Base-by-base conservation (phyloP, 2,329 filamentous ascomycete genomes). In the Teratosphaeria nubilosa region DNA sequence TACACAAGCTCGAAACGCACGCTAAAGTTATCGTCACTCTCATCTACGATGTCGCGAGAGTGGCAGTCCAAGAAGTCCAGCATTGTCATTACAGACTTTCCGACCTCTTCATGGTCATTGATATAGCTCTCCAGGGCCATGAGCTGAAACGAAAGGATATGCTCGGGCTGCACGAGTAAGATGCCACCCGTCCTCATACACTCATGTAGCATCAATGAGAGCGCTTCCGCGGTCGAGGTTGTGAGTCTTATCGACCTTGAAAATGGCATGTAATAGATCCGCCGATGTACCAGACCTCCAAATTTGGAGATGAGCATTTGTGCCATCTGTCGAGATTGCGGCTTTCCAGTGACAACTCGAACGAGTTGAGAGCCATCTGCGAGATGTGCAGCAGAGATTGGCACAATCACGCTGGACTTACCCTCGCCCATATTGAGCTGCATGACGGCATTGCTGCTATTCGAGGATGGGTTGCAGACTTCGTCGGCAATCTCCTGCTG, bases 391-490 rank as follows among this genome's bases (percentile, higher is more conserved):
- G 81, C 80, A 0, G 86, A 79, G 41, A 87, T 84, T 0, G 86
- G 86, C 0, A 86, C 77, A 54, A 91, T 88, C 1, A 88, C 81
- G 0, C 85, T 86, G 0, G 83, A 84, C 61, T 88, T 89, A 0
- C 86, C 86, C 65, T 87, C 80, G 0, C 86, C 86, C 85, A 89
- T 89, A 61, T 87, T 87, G 1, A 89, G 69, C 64, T 88, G 84
- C 74, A 87, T 79, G 0, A 85, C 78, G 0, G 77, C 68, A 62
- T 85, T 87, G 10, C 53, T 16, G 11, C 54, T 41, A 0, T 70
- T 62, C 0, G 73, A 82, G 0, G 64, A 57, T 0, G 85, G 85
- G 0, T 71, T 71, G 1, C 85, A 83, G 20, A 82, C 88, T 0
- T 82, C 81, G 1, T 73, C 63, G 0, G 86, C 85, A 6, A 89